A percentile compares a stretch with the other conserved stretches of the same genome.
These are phyloP conservation scores for Neonectria hederae DNA, from an alignment of 2,329 filamentous ascomycete genomes.

Conservation along the genomic window DNA sequence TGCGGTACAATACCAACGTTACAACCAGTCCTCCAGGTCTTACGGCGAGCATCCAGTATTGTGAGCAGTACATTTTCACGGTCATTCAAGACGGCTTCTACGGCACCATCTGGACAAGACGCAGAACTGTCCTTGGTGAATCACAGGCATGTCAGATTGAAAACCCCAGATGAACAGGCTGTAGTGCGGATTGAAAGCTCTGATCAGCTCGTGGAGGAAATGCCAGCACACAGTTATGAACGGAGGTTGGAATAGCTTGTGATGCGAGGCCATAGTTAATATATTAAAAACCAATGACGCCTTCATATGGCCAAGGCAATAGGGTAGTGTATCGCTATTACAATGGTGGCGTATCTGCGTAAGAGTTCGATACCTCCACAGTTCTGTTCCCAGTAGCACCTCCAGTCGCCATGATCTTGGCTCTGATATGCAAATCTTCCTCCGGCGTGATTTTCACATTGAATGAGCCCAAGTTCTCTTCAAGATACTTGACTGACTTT, in stretches of 20 bases:
- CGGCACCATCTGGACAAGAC: not conserved
- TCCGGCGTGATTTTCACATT: slow-evolving; percentile 41
- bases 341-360: not conserved
- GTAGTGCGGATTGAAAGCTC: not conserved
- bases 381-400: not conserved
- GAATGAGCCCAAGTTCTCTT: slow-evolving; percentile 51
- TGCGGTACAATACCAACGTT: slow-evolving; percentile 35
- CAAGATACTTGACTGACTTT: slow-evolving; percentile 50
- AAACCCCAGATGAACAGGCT: not conserved
- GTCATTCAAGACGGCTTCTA: not conserved
- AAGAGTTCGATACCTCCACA: not conserved
- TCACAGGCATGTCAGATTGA: not conserved
- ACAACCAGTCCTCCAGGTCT: slow-evolving; percentile 21
- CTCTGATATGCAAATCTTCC: slow-evolving; percentile 43
- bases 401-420: not conserved
- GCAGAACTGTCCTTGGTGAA: not conserved
- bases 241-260: not conserved
- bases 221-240: not conserved
- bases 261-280: not conserved
- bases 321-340: not conserved
- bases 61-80: not conserved
- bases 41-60: not conserved
- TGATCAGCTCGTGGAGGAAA: not conserved
- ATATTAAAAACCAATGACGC: not conserved
- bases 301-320: not conserved